Evolutionary conservation across 208 protist genomes (phyloP), one percentile per base, ranked within the genome.

Genomic region (Endotrypanum monterogeii): DNA sequence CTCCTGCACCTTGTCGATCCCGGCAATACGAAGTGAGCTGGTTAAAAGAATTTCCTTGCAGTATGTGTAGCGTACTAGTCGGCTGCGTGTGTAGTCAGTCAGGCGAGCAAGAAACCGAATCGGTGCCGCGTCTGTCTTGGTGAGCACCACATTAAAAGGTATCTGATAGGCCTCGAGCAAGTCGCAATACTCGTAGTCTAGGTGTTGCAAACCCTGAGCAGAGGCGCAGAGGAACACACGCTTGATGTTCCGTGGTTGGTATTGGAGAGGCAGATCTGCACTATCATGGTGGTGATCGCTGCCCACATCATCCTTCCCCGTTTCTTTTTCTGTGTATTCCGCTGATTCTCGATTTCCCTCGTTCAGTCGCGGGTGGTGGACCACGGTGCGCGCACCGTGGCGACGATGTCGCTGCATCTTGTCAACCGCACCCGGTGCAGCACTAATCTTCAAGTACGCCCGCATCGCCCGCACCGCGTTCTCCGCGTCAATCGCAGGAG

Each of bases 11-110:
- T 95, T 94, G 70, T 94, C 85, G 72, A 97, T 93, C 8, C 93
- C 93, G 12, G 91, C 89, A 23, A 97, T 82, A 2, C 91, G 86
- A 63, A 97, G 73, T 41, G 91, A 86, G 79, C 91, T 95, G 56
- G 86, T 81, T 54, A 97, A 81, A 78, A 96, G 84, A 41, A 97
- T 83, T 73, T 96, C 91, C 48, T 96, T 91, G 78, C 93, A 97
- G 35, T 95, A 83, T 52, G 75, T 85, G 80, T 93, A 97, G 65
- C 88, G 82, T 25, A 96, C 83, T 11, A 97, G 86, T 73, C 87
- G 82, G 48, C 83, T 90, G 58, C 93, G 90, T 12, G 90, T 96
- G 89, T 93, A 85, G 73, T 95, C 93, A 0, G 85, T 83, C 35
- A 97, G 74, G 1, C 93, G 89, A 0, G 91, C 91, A 1, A 97